phyloP scores from a whole-genome alignment of 805 yeast genomes.

The Kodamaea leandrae region DNA sequence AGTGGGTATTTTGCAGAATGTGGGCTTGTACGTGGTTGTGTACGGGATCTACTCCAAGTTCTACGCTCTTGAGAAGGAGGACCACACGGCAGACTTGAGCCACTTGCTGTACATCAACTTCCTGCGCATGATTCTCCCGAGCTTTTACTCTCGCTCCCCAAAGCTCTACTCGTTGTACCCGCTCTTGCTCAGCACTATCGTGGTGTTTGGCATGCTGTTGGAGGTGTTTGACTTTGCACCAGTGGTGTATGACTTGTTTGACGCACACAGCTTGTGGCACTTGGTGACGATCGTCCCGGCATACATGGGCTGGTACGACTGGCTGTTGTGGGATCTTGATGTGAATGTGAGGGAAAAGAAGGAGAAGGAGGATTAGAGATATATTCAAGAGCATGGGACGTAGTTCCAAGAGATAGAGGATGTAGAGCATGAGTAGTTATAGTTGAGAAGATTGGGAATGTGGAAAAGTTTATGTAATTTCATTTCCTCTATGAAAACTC shows the following conservation, averaged over 20 bases:
- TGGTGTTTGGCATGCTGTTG: constrained; percentile 76
- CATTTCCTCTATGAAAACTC: too few species aligned
- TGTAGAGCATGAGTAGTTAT: too few species aligned
- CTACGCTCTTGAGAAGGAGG: constrained; percentile 23
- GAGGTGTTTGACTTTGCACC: constrained; percentile 91
- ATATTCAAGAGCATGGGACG: too few species aligned
- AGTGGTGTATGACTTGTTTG: constrained; percentile 56
- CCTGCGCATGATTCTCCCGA: constrained; percentile 23
- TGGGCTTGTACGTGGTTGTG: constrained; percentile 26
- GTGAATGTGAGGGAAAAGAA: constrained; percentile 27
- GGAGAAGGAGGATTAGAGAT: constrained; percentile 3
- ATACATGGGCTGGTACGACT: constrained; percentile 43
- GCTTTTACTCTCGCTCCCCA: constrained; percentile 33
- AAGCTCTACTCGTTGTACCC: constrained; percentile 42
- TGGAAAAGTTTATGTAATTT: too few species aligned
- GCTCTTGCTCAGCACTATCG: constrained; percentile 35
- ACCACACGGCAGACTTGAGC: constrained; percentile 13
- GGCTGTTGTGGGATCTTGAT: constrained; percentile 43
- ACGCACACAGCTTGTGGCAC: constrained; percentile 96
- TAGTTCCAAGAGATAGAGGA: too few species aligned
- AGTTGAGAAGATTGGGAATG: too few species aligned
- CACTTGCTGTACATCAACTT: constrained; percentile 30
- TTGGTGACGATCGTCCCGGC: constrained; percentile 63
- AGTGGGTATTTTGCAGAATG: constrained; percentile 75
- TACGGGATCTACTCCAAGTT: constrained; percentile 31